These are phyloP conservation scores for Jasminum sambac DNA, from an alignment of 257 asterid species.

Conservation along the genomic window DNA sequence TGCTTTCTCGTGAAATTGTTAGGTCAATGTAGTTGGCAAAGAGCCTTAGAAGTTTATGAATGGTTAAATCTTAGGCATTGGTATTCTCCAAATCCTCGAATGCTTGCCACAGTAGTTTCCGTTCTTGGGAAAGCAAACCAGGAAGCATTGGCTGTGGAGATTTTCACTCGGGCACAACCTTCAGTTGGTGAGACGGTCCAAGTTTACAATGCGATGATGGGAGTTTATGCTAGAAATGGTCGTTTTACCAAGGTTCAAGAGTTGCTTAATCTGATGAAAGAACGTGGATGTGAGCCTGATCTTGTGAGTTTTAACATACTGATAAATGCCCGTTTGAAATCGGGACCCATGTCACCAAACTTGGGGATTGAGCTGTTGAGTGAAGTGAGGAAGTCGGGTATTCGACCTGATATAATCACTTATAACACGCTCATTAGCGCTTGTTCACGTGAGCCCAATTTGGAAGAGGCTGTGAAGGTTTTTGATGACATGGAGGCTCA, in stretches of 20 bases:
- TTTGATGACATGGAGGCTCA: constrained; percentile 69
- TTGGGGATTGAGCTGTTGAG: constrained; percentile 65
- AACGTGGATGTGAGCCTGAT: constrained; percentile 84
- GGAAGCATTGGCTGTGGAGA: constrained; percentile 83
- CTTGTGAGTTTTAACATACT: constrained; percentile 90
- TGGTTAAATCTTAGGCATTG: constrained; percentile 88
- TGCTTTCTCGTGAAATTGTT: constrained; percentile 89
- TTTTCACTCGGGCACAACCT: constrained; percentile 64
- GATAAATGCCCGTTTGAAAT: constrained; percentile 83
- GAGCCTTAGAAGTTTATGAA: constrained; percentile 89
- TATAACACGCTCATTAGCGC: constrained; percentile 91
- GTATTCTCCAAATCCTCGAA: constrained; percentile 83
- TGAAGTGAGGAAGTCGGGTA: constrained; percentile 78
- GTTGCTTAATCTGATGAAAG: constrained; percentile 78
- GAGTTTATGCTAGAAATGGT: constrained; percentile 88
- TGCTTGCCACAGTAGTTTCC: constrained; percentile 81
- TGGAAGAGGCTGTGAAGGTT: constrained; percentile 80
- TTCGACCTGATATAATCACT: constrained; percentile 85
- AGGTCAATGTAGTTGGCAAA: constrained; percentile 86
- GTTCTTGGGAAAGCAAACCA: constrained; percentile 93
- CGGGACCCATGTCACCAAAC: constrained; percentile 65
- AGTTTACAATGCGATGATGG: constrained; percentile 97
- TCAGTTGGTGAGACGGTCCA: constrained; percentile 65
- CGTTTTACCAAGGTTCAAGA: constrained; percentile 68
- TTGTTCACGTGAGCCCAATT: constrained; percentile 81